phyloP scores from a whole-genome alignment of 768 basidiomycete genomes.

The Leccinum pellstonianum region DNA sequence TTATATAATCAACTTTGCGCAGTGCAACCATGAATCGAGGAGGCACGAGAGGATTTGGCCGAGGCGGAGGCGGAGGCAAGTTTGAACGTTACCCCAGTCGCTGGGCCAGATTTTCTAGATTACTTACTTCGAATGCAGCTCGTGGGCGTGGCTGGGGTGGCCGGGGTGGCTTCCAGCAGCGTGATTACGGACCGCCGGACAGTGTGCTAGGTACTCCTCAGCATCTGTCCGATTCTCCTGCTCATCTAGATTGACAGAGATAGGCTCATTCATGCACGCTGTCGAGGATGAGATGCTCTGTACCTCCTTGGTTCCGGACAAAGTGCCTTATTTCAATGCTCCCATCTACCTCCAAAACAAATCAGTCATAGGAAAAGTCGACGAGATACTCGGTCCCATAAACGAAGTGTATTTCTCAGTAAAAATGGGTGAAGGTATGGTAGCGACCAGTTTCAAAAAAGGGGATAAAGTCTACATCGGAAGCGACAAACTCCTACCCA shows the following conservation, averaged over 20 bases:
- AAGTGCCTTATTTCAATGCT: conserved; percentile 98
- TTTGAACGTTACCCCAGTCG: neutral
- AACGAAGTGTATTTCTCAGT: conserved; percentile 98
- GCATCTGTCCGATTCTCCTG: neutral
- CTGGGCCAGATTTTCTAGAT: neutral
- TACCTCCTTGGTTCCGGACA: conserved; percentile 76
- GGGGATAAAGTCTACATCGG: conserved; percentile 98
- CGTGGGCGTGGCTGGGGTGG: conserved; percentile 69
- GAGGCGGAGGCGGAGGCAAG: conserved; percentile 58
- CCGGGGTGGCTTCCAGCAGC: conserved; percentile 69
- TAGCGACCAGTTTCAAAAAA: conserved; percentile 92
- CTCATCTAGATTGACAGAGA: conserved; percentile 53
- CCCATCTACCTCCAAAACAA: conserved; percentile 98
- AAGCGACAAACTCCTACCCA: conserved; percentile 94
- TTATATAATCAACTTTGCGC: conserved; percentile 24
- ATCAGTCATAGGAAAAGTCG: conserved; percentile 93
- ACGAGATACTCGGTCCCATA: conserved; percentile 99
- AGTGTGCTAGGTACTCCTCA: conserved; percentile 59
- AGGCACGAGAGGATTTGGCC: conserved; percentile 49
- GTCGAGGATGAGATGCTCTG: conserved; percentile 99
- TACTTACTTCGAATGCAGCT: conserved; percentile 31
- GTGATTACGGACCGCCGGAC: conserved; percentile 78
- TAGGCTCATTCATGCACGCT: conserved; percentile 90
- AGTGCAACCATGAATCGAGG: conserved; percentile 49
- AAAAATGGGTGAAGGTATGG: conserved; percentile 96